phyloP scores from a whole-genome alignment of 73 alveolate genomes.

The Paramecium tetraurelia region DNA sequence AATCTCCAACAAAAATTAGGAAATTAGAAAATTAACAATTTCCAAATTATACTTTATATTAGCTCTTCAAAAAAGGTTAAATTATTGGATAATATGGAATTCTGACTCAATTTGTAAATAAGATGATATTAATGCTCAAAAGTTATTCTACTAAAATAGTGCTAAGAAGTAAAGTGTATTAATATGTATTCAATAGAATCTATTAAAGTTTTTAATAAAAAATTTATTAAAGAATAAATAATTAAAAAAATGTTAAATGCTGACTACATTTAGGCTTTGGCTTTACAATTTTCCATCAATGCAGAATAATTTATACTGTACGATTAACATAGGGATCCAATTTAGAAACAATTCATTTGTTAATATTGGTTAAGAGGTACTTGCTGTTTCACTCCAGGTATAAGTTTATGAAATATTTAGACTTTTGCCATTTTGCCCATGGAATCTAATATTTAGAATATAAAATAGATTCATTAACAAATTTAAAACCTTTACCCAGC shows the following conservation, averaged over 20 bases:
- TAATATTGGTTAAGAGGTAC: constrained; percentile 38
- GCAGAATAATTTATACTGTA: neutral
- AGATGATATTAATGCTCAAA: too few species aligned
- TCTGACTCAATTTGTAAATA: too few species aligned
- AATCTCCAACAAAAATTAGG: too few species aligned
- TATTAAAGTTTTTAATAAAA: neutral
- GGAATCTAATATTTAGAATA: neutral
- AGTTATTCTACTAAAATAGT: too few species aligned
- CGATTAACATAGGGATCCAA: neutral
- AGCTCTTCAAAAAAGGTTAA: too few species aligned
- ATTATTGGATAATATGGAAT: too few species aligned
- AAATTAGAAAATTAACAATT: too few species aligned
- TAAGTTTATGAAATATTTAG: neutral
- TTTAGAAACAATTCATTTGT: neutral
- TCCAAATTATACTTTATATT: too few species aligned
- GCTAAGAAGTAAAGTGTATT: too few species aligned
- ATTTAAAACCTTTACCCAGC: neutral
- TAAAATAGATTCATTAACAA: neutral
- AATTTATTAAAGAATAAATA: neutral
- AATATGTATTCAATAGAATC: neutral
- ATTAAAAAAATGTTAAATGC: neutral
- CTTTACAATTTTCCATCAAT: neutral
- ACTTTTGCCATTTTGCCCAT: constrained; percentile 19
- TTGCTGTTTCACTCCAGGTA: constrained; percentile 6
- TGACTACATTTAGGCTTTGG: neutral